These are phyloP conservation scores for Albizia julibrissin DNA, from an alignment of 306 rosid genomes.

Conservation along the genomic window DNA sequence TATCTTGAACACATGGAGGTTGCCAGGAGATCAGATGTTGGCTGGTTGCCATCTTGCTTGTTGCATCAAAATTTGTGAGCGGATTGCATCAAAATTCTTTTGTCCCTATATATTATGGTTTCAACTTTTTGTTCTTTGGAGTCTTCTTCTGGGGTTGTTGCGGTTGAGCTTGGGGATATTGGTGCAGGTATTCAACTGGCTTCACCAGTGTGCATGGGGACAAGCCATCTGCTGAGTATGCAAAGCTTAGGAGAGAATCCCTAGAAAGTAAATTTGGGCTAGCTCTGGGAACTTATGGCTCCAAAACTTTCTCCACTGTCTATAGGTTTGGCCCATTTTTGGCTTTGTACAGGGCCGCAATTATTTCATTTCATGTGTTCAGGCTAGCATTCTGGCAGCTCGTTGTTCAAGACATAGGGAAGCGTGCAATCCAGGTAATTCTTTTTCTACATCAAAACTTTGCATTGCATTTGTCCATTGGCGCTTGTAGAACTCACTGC, in stretches of 20 bases:
- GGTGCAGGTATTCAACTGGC: slow-evolving; percentile 74
- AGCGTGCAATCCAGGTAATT: slow-evolving; percentile 81
- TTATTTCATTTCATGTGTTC: slow-evolving; percentile 79
- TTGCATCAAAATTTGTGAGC: slow-evolving; percentile 68
- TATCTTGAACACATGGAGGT: slow-evolving; percentile 39
- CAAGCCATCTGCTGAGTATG: slow-evolving; percentile 86
- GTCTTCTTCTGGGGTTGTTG: slow-evolving; percentile 17
- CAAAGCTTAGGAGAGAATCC: slow-evolving; percentile 84
- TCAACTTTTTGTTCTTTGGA: not conserved
- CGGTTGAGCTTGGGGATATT: slow-evolving; percentile 29
- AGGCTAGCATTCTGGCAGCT: slow-evolving; percentile 75
- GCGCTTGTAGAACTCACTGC: not conserved
- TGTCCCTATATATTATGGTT: slow-evolving; percentile 1
- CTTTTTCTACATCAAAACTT: not conserved
- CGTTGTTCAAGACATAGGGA: slow-evolving; percentile 62
- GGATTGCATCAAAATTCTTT: not conserved
- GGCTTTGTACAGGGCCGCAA: slow-evolving; percentile 87
- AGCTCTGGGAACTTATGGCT: slow-evolving; percentile 69
- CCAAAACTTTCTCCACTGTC: slow-evolving; percentile 60
- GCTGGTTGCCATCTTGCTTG: slow-evolving; percentile 43
- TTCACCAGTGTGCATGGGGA: slow-evolving; percentile 93
- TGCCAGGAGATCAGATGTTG: slow-evolving; percentile 37
- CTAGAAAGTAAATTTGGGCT: slow-evolving; percentile 80
- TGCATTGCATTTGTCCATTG: slow-evolving; percentile 4
- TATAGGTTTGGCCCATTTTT: slow-evolving; percentile 80